These are phyloP conservation scores for Haberlea rhodopensis DNA, from an alignment of 257 asterid species.

Conservation along the genomic window DNA sequence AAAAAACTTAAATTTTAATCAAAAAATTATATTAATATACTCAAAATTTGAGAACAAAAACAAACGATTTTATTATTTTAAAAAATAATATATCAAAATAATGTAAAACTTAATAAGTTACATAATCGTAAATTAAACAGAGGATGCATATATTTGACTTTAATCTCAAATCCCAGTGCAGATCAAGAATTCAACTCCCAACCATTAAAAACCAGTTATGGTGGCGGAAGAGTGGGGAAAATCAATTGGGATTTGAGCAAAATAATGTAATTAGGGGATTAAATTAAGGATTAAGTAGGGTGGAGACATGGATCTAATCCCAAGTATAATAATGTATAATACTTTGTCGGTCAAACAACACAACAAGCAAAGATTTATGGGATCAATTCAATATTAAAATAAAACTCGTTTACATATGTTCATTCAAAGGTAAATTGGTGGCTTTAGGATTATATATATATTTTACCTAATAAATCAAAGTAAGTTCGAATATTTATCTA, in stretches of 20 bases:
- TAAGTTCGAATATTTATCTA: too few relatives aligned
- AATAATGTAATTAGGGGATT: conserved; percentile 7
- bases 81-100: neutral
- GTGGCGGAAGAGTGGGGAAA: conserved; percentile 49
- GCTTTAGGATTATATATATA: too few relatives aligned
- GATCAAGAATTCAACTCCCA: conserved; percentile 36
- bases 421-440: too few relatives aligned
- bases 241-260: conserved; percentile 39
- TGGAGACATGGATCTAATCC: conserved; percentile 35
- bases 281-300: conserved; percentile 31
- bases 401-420: too few relatives aligned
- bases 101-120: neutral
- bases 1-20: too few relatives aligned
- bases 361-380: conserved; percentile 36
- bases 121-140: too few relatives aligned
- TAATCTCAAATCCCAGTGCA: conserved; percentile 32
- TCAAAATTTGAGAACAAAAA: too few relatives aligned
- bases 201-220: conserved; percentile 35
- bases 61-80: too few relatives aligned
- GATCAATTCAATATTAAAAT: conserved; percentile 9
- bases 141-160: too few relatives aligned
- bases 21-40: too few relatives aligned
- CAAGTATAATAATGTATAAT: conserved; percentile 26
- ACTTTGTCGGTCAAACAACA: conserved; percentile 39
- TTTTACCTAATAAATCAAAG: too few relatives aligned